Percentiles rank a stretch among this genome's conserved stretches.
Conservation (phyloP, 169 alveolate species). For the Plasmodium sp. region DNA sequence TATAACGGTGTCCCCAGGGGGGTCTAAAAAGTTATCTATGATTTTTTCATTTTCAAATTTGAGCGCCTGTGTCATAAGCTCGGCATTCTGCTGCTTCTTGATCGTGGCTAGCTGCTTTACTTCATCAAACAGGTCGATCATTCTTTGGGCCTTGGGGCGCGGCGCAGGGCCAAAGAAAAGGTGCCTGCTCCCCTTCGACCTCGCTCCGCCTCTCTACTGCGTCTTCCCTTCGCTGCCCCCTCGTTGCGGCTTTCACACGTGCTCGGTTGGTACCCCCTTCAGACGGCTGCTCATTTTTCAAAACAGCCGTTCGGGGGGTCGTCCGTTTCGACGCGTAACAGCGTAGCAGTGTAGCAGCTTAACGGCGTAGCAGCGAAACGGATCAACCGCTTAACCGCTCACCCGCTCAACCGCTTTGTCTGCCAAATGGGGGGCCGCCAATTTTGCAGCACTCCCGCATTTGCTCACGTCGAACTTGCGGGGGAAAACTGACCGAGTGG, state of each 20-base stretch:
- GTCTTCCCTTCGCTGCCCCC: background rate
- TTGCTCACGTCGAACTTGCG: background rate
- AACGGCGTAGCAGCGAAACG: background rate
- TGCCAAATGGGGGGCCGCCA: background rate
- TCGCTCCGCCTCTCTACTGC: background rate
- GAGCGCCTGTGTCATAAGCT: slow-evolving; percentile 19
- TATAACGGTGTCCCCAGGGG: slow-evolving; percentile 33
- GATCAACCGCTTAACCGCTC: background rate
- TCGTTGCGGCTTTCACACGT: background rate
- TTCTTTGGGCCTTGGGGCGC: slow-evolving; percentile 3
- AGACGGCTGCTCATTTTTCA: background rate
- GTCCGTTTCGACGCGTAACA: background rate
- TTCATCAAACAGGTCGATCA: slow-evolving; percentile 49
- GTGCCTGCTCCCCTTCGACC: background rate
- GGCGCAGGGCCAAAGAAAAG: background rate
- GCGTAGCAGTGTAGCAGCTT: no score
- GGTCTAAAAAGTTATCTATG: slow-evolving; percentile 1
- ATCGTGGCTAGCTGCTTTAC: slow-evolving; percentile 22
- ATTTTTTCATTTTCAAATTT: slow-evolving; percentile 21
- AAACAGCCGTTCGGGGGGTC: background rate
- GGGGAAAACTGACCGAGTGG: background rate
- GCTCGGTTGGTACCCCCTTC: background rate
- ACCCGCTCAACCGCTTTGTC: background rate
- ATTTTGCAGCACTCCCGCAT: background rate
- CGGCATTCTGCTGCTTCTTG: slow-evolving; percentile 34